phyloP scores from a whole-genome alignment of 805 yeast species.

The Kuraishia piskuri region DNA sequence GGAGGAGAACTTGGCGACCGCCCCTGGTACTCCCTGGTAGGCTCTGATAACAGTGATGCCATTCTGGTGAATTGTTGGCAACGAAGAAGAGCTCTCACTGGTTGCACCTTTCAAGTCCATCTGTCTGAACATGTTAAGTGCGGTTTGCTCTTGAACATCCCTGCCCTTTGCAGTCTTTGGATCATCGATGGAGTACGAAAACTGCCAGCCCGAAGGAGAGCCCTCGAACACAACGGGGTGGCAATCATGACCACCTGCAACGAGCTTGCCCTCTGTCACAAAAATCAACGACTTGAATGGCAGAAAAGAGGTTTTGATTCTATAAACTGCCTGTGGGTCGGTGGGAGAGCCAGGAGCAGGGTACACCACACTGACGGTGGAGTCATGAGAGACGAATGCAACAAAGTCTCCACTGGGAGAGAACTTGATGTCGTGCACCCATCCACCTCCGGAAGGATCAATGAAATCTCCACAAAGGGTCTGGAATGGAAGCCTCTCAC shows the following conservation, averaged over 20 bases:
- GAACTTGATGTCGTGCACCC: slow-evolving; percentile 89
- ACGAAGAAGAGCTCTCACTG: slow-evolving; percentile 32
- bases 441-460: slow-evolving; percentile 61
- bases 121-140: slow-evolving; percentile 90
- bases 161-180: slow-evolving; percentile 29
- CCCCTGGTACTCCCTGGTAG: slow-evolving; percentile 34
- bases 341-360: slow-evolving; percentile 51
- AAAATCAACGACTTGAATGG: slow-evolving; percentile 78
- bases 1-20: slow-evolving; percentile 54
- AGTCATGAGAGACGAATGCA: slow-evolving; percentile 82
- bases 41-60: slow-evolving; percentile 65
- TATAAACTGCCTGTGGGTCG: slow-evolving; percentile 54
- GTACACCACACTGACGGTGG: slow-evolving; percentile 72
- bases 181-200: slow-evolving; percentile 55
- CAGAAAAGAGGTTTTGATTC: slow-evolving; percentile 57
- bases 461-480: slow-evolving; percentile 78
- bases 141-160: slow-evolving; percentile 62
- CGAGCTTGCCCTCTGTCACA: slow-evolving; percentile 53
- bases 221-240: slow-evolving; percentile 84
- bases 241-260: slow-evolving; percentile 90
- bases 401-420: slow-evolving; percentile 70
- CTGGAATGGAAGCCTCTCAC: slow-evolving; percentile 89
- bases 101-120: slow-evolving; percentile 87
- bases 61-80: slow-evolving; percentile 84
- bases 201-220: slow-evolving; percentile 55